Percentiles rank a stretch among this genome's conserved stretches.
Conservation (phyloP, 768 basidiomycete genomes). For the Xerocomellus dryophilus region DNA sequence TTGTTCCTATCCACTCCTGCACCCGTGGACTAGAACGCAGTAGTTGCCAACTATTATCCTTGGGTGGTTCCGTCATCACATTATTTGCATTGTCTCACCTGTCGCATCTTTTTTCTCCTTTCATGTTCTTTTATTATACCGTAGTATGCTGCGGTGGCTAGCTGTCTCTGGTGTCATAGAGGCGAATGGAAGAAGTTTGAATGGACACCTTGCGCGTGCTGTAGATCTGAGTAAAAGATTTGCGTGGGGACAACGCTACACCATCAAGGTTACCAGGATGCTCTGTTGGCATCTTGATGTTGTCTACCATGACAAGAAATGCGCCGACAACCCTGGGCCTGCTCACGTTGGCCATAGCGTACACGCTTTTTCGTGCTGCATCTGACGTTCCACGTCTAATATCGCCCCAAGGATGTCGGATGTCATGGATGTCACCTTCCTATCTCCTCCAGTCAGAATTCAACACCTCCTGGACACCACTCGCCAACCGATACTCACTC, state of each 20-base stretch:
- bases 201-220: conserved; percentile 2
- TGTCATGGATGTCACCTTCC: conserved; percentile 95
- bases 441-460: conserved; percentile 74
- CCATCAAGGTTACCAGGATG: background rate
- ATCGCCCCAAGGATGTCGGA: conserved; percentile 89
- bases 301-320: conserved; percentile 11
- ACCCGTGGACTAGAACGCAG: conserved; percentile 12
- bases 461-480: conserved; percentile 64
- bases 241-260: no score
- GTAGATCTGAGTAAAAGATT: background rate
- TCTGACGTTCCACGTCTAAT: conserved; percentile 46
- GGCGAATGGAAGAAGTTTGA: conserved; percentile 35
- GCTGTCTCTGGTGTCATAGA: conserved; percentile 32
- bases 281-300: background rate
- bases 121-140: conserved; percentile 37
- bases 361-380: conserved; percentile 42
- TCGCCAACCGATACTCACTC: conserved; percentile 76
- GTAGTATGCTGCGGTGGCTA: conserved; percentile 33
- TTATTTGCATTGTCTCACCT: conserved; percentile 33
- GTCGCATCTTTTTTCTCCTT: conserved; percentile 30
- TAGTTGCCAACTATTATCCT: conserved; percentile 10
- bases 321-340: conserved; percentile 22
- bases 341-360: conserved; percentile 37
- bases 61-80: conserved; percentile 24
- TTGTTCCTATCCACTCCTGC: conserved; percentile 16